These are phyloP conservation scores for Cladophialophora chaetospira DNA, from an alignment of 2,329 filamentous ascomycete genomes.

Conservation along the genomic window DNA sequence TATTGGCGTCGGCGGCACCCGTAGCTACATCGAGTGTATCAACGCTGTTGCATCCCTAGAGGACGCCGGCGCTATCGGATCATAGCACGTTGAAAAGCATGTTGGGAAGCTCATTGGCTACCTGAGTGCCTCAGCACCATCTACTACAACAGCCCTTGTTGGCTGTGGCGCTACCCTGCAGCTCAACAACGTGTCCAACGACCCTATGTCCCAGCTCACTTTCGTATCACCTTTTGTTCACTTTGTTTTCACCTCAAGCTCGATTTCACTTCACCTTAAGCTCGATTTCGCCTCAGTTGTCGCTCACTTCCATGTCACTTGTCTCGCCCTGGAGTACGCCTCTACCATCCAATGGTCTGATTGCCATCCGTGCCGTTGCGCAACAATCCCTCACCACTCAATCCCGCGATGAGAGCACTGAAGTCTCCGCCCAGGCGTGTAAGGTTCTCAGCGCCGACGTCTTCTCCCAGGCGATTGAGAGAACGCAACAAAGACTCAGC, in stretches of 20 bases:
- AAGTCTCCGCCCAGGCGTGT: not conserved
- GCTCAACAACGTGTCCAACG: not conserved
- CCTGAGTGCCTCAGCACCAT: too few species aligned
- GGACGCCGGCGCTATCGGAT: too few species aligned
- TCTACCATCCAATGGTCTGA: not conserved
- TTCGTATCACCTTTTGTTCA: not conserved
- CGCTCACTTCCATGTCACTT: not conserved
- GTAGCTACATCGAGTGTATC: too few species aligned
- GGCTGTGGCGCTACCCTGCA: too few species aligned
- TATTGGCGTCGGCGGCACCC: not conserved
- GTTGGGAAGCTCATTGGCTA: too few species aligned
- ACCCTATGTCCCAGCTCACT: not conserved
- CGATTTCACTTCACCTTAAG: not conserved
- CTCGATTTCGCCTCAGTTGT: too few species aligned
- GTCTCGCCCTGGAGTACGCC: not conserved
- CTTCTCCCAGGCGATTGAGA: conserved; percentile 1
- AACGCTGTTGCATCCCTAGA: too few species aligned
- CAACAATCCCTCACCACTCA: not conserved
- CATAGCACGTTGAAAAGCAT: too few species aligned
- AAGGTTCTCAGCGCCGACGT: not conserved
- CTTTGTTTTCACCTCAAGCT: not conserved
- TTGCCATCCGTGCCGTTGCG: not conserved
- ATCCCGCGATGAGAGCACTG: conserved; percentile 4
- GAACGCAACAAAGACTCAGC: conserved; percentile 4
- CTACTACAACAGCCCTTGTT: not conserved